These are phyloP conservation scores for Russula brevipes DNA, from an alignment of 768 basidiomycete genomes.

Conservation along the genomic window DNA sequence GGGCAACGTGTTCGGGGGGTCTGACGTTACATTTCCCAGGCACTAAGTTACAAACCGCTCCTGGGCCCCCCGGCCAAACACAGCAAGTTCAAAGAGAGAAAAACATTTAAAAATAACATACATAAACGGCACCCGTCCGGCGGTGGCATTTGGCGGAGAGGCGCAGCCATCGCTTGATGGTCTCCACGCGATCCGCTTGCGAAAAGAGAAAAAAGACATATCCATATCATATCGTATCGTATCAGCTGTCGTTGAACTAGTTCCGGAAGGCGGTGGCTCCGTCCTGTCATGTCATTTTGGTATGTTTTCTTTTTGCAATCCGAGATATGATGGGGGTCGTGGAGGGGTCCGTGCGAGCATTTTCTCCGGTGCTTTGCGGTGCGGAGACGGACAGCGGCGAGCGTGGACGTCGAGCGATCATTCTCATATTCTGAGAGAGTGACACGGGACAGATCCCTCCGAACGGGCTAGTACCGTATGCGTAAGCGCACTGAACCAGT, in stretches of 20 bases:
- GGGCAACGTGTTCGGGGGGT: slow-evolving; percentile 14
- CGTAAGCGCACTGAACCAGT: not conserved
- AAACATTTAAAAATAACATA: not conserved
- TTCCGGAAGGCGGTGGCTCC: slow-evolving; percentile 14
- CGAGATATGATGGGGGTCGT: slow-evolving; percentile 8
- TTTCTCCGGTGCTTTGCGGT: not conserved
- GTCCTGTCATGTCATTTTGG: slow-evolving; percentile 6
- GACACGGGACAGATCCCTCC: not conserved
- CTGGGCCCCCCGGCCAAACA: not conserved
- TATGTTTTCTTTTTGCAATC: not conserved
- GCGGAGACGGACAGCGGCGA: not conserved
- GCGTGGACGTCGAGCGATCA: not conserved
- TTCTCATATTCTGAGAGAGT: not conserved
- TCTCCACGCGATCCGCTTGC: no score
- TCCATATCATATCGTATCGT: not conserved
- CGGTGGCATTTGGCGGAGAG: not conserved
- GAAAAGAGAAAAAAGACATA: not conserved
- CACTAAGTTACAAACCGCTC: not conserved
- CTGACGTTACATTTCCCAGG: slow-evolving; percentile 13
- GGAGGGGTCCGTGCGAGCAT: not conserved
- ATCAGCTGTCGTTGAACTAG: not conserved
- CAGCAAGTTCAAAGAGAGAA: slow-evolving; percentile 14
- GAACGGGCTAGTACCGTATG: not conserved
- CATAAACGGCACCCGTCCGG: not conserved
- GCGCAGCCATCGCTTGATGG: not conserved